Conservation (phyloP, 2,329 filamentous ascomycete species). For the Trichoderma koningii region DNA sequence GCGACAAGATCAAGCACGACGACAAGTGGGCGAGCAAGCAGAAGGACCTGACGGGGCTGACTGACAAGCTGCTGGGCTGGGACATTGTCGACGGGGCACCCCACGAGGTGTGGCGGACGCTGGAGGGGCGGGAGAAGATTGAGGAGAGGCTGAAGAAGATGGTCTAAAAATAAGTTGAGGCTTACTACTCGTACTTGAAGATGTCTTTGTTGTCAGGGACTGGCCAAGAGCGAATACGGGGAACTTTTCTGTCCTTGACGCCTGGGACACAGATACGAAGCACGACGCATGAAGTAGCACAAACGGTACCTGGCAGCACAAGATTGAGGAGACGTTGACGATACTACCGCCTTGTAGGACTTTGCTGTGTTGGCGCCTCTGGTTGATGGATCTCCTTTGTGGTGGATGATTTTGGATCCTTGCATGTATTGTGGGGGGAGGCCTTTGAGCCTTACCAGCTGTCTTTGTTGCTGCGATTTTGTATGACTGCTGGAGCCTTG, state of each 20-base stretch:
- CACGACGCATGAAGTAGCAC: neutral
- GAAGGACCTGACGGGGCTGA: constrained; percentile 78
- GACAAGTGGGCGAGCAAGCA: constrained; percentile 81
- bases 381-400: neutral
- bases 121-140: constrained; percentile 70
- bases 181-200: too few relatives aligned
- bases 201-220: too few relatives aligned
- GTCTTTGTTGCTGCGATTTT: neutral
- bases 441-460: too few relatives aligned
- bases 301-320: neutral
- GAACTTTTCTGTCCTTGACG: neutral
- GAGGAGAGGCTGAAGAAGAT: constrained; percentile 77
- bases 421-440: neutral
- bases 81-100: constrained; percentile 83
- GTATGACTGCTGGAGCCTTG: neutral
- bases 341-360: constrained; percentile 5
- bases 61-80: constrained; percentile 77
- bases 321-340: neutral
- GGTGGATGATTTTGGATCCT: neutral
- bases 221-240: constrained; percentile 18
- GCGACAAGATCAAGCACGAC: constrained; percentile 66
- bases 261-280: constrained; percentile 6
- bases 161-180: constrained; percentile 45
- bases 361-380: neutral
- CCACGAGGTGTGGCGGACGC: constrained; percentile 80